Base-by-base conservation (phyloP, 257 asterid genomes). In the Thymus quinquecostatus region DNA sequence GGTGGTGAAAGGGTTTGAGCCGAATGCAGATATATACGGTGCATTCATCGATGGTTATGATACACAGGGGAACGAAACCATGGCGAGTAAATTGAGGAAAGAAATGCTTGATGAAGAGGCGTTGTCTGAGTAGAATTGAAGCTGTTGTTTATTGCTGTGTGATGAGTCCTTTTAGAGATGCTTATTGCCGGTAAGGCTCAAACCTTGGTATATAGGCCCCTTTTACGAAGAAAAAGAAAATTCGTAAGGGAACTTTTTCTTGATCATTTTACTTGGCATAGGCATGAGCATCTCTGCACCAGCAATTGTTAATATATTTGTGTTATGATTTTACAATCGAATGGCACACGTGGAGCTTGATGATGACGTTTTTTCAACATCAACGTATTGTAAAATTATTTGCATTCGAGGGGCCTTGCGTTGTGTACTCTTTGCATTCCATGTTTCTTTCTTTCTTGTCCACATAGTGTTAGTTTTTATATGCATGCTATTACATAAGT, bases 1-100 rank as follows among this genome's bases (percentile, higher is more conserved):
- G 98, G 87, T 80, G n/a, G 81, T 84, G 71, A 82, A 74, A 64
- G 96, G 98, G 54, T 83, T 81, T 72, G 86, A 84, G 71, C 86
- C 91, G 5, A 75, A 84, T 75, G 73, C 73, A 27, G 92, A 74
- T 60, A 83, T 86, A 38, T 92, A 87, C 64, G 71, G 70, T 66
- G 83, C 83, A 59, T 92, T 92, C 68, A 86, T 88, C 36, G 79
- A 82, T 69, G 97, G 93, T 43, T 84, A 81, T 74, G 70, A 49
- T 74, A 77, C 76, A 72, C 85, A 75, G 66, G 96, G 96, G 69
- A 79, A 86, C 66, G 82, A 77, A 21, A 69, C 68, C 69, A 75
- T 83, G 80, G 95, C 82, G 10, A 48, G 71, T 32, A 84, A 71
- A 68, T 72, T 90, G 84, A 90, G 80, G 86, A 59, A 62, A 21